Evolutionary conservation across 2,329 filamentous ascomycete species (phyloP), one percentile per base, ranked within the genome.

Genomic region (Trichoderma sp.): DNA sequence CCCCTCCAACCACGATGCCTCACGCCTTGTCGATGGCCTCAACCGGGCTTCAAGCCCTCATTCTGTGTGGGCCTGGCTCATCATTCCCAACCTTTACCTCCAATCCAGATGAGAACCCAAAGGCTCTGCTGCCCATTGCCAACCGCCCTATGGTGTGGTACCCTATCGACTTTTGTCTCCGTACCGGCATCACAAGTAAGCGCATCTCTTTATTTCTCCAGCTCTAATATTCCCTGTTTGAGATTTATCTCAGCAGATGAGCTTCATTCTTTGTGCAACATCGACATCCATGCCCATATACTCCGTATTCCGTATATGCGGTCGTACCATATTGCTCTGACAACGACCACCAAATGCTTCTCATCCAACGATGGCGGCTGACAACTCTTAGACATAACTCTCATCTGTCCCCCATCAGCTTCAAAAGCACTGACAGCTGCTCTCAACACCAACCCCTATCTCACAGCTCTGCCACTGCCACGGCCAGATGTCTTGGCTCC

Each of bases 111-210:
- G 93, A 95, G 81, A 92, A 94, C 77, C 94, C 94, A 11, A 97
- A 97, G 85, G 94, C 94, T 11, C 89, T 97, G 27, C 85, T 97
- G 8, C 94, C 94, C 6, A 93, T 97, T 76, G 94, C 94, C 45
- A 97, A 97, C 83, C 86, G 94, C 79, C 94, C 94, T 1, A 97
- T 97, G 94, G 92, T 97, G 63, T 96, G 94, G 93, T 97, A 97
- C 83, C 92, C 94, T 6, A 90, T 97, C 56, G 94, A 96, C 80
- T 96, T 94, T 85, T 96, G 94, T 84, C 93, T 95, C 81, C 91
- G 94, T 50, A 94, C 93, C 83, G 94, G 94, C 79, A 91, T 95
- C 78, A 93, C 92, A 81, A 88, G 93, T 94, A 84, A 84, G 89
- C 83, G 62, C 3, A 21, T 31, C 18, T 66, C 35, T 31, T 64